A percentile compares a stretch with the other conserved stretches of the same genome.
Evolutionary conservation across 2,329 filamentous ascomycete species (phyloP).

Genomic region (Bipolaris sorokiniana): DNA sequence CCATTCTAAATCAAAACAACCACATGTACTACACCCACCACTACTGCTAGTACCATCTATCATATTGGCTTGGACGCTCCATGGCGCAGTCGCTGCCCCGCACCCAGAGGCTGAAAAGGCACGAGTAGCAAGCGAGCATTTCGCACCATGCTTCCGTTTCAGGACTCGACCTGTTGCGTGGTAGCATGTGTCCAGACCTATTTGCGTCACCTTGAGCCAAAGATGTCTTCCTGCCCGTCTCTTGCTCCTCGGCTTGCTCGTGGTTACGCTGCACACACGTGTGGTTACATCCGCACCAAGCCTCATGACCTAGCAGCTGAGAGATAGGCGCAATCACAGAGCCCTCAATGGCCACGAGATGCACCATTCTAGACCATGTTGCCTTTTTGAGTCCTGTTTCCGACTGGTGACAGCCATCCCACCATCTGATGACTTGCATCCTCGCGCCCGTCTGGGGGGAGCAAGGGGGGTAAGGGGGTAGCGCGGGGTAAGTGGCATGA

Average conservation of each 20-base stretch:
- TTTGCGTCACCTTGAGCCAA: conserved; percentile 1
- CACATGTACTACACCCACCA: no score
- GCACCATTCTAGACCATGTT: conserved; percentile 2
- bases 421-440: conserved; percentile 19
- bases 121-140: conserved; percentile 5
- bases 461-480: conserved; percentile 6
- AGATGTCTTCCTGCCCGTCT: background rate
- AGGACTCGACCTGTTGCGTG: conserved; percentile 1
- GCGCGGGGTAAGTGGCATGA: conserved; percentile 25
- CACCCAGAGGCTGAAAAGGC: conserved; percentile 7
- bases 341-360: conserved; percentile 10
- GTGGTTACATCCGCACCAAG: conserved; percentile 15
- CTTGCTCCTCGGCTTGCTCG: conserved; percentile 1
- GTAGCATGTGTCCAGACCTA: conserved; percentile 6
- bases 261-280: conserved; percentile 12
- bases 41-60: background rate
- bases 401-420: conserved; percentile 13
- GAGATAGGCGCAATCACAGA: conserved; percentile 17
- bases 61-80: conserved; percentile 2
- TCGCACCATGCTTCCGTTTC: conserved; percentile 16
- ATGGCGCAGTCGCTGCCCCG: conserved; percentile 9
- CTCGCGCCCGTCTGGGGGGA: conserved; percentile 10
- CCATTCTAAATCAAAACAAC: background rate
- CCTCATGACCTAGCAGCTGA: conserved; percentile 8
- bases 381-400: conserved; percentile 4